Conservation (phyloP, 148 eudicot genomes). For the Rhododendron williamsianum region DNA sequence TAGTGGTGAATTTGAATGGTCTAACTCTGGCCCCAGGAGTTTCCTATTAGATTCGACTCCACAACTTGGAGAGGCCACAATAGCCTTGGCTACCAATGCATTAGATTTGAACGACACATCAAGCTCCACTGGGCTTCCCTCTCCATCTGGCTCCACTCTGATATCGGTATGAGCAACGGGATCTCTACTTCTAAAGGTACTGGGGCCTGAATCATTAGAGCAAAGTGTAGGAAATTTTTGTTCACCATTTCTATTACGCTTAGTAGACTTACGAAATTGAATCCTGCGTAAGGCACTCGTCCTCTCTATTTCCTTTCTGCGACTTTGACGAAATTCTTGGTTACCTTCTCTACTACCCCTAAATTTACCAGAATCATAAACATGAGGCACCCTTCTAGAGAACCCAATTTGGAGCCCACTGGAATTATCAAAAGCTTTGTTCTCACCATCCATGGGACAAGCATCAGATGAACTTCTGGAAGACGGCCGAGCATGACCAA, state of each 20-base stretch:
- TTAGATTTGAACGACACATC: constrained; percentile 78
- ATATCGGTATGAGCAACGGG: constrained; percentile 14
- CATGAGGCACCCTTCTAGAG: constrained; percentile 17
- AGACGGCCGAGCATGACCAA: constrained; percentile 4
- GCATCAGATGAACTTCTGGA: constrained; percentile 19
- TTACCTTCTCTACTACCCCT: constrained; percentile 34
- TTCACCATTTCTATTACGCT: constrained; percentile 29
- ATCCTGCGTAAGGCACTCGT: constrained; percentile 72
- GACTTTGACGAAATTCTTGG: constrained; percentile 27
- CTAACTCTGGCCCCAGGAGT: neutral
- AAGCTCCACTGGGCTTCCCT: constrained; percentile 55
- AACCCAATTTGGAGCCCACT: constrained; percentile 14
- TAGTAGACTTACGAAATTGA: constrained; percentile 35
- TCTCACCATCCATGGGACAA: constrained; percentile 20
- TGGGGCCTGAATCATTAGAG: constrained; percentile 19
- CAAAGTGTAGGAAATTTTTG: neutral
- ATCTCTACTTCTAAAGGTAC: constrained; percentile 37
- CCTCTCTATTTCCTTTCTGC: constrained; percentile 47
- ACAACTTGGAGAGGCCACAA: constrained; percentile 38
- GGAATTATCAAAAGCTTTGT: constrained; percentile 16
- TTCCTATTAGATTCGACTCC: constrained; percentile 21
- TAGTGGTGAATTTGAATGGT: constrained; percentile 19
- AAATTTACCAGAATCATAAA: constrained; percentile 25
- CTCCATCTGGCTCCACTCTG: constrained; percentile 34
- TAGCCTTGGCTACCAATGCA: constrained; percentile 66